phyloP scores from a whole-genome alignment of 345 rosid species.

The Populus davidiana region DNA sequence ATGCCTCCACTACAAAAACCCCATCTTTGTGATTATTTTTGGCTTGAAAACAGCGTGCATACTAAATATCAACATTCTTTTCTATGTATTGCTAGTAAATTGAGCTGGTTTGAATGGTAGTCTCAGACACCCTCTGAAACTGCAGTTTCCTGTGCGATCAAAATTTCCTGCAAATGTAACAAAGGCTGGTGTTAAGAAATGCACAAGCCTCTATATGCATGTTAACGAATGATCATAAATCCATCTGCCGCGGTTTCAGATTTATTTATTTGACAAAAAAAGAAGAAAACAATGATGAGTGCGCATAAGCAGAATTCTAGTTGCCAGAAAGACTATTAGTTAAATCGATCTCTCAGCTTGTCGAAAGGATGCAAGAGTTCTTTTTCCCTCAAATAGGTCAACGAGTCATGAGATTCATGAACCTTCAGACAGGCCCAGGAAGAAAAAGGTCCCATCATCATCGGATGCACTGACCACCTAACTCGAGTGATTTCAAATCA shows the following conservation, averaged over 20 bases:
- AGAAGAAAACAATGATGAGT: not conserved
- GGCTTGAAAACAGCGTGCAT: not conserved
- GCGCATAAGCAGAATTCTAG: not conserved
- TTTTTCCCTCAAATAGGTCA: not conserved
- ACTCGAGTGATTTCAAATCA: not conserved
- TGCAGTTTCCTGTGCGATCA: constrained; percentile 34
- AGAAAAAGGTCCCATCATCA: not conserved
- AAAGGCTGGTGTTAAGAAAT: not conserved
- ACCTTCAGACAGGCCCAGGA: not conserved
- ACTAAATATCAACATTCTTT: not conserved
- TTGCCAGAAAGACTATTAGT: too few species aligned
- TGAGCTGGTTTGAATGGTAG: not conserved
- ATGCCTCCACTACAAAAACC: not conserved
- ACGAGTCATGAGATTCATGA: not conserved
- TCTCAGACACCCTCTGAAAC: constrained; percentile 4
- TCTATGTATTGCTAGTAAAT: not conserved
- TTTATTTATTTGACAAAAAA: too few species aligned
- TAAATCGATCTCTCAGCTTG: not conserved
- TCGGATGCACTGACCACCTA: not conserved
- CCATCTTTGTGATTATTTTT: not conserved
- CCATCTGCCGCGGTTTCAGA: not conserved
- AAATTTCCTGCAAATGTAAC: constrained; percentile 38
- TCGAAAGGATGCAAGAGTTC: not conserved
- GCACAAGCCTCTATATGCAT: not conserved
- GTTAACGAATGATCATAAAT: not conserved